Evolutionary conservation across 2,329 filamentous ascomycete genomes (phyloP), one percentile per base, ranked within the genome.

Genomic region (Fusarium sp.): DNA sequence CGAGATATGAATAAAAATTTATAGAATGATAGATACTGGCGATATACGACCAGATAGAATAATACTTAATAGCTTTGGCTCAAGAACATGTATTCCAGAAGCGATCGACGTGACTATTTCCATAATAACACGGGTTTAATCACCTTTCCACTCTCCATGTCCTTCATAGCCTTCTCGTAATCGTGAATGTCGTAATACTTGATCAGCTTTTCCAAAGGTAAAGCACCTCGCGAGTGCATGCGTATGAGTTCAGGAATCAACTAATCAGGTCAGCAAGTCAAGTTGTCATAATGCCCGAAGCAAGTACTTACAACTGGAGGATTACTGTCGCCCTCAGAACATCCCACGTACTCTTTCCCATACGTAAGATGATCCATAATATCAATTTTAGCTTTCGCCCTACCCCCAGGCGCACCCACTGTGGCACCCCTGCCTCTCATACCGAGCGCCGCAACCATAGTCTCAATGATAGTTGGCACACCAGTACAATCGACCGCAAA

Each of bases 401-500:
- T 13, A 3, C 50, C 30, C 1, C 55, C 60, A 25, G 69, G 62
- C 3, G 68, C 69, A 4, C 68, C 69, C 0, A 72, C 62, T 0
- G 65, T 64, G 3, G 62, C 69, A 4, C 47, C 65, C 2, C 42
- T 62, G 1, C 68, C 69, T 37, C 55, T 63, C 50, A 59, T 64
- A 0, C 65, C 68, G 3, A 72, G 9, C 0, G 53, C 40, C 1
- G 47, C n/a, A 0, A 72, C 43, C 65, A 72, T 69, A 1, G 47
- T 63, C 13, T 69, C 69, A 1, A 72, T 21, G 3, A 72, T 57
- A 0, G 61, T 30, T 0, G 62, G 59, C 5, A 69, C 53, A 4
- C 69, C 69, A 10, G 69, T 67, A 7, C 69, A 72, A 25, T 72
- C 68, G 1, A 72, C 56, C 4, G 68, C 69, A 48, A 47, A 72